Conservation (phyloP, 306 rosid species). For the Acmispon strigosus region DNA sequence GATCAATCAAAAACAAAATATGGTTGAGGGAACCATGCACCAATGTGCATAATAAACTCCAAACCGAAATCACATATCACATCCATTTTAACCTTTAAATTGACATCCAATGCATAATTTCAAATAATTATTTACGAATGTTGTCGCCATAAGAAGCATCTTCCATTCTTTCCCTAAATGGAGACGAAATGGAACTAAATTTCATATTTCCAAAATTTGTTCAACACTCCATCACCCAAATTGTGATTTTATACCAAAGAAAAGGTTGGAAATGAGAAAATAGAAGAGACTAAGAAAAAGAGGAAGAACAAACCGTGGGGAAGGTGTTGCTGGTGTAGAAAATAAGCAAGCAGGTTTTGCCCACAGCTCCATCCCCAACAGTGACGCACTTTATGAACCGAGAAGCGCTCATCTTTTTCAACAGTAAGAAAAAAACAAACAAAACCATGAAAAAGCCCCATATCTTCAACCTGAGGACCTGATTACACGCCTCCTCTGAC, state of each 20-base stretch:
- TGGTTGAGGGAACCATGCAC: too few relatives aligned
- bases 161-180: neutral
- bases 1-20: too few relatives aligned
- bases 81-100: neutral
- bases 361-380: slow-evolving; percentile 99
- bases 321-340: slow-evolving; percentile 99
- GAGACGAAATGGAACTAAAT: neutral
- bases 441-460: slow-evolving; percentile 48
- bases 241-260: neutral
- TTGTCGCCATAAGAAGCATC: neutral
- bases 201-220: neutral
- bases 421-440: neutral
- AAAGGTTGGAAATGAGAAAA: neutral
- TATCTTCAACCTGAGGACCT: slow-evolving; percentile 95
- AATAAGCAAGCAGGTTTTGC: slow-evolving; percentile 95
- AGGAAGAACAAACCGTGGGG: slow-evolving; percentile 62
- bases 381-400: slow-evolving; percentile 98
- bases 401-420: slow-evolving; percentile 81
- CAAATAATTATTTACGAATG: neutral
- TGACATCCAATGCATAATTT: neutral
- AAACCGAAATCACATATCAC: neutral
- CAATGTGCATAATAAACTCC: neutral
- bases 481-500: slow-evolving; percentile 27
- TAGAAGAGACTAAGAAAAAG: too few relatives aligned
- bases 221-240: neutral